These are phyloP conservation scores for Epithemia pelagica DNA, from an alignment of 108 stramenopile species.

Conservation along the genomic window DNA sequence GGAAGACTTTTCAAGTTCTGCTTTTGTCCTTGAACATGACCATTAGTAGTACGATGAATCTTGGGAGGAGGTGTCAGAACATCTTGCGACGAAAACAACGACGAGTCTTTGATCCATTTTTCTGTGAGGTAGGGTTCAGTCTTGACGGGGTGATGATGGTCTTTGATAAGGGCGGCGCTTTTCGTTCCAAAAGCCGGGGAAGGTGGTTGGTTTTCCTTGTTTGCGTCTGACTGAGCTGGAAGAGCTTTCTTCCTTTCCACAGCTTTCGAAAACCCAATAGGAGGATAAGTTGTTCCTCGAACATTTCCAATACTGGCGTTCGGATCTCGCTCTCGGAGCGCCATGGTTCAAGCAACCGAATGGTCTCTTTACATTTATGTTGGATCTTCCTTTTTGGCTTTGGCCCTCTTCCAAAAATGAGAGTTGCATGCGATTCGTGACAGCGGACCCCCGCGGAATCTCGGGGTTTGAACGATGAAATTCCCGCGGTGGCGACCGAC, in stretches of 20 bases:
- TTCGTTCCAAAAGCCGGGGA: neutral
- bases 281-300: no score
- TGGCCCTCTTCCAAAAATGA: neutral
- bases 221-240: neutral
- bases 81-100: neutral
- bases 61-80: neutral
- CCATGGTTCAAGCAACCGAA: neutral
- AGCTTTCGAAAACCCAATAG: neutral
- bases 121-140: neutral
- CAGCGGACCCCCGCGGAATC: neutral
- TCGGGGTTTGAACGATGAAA: neutral
- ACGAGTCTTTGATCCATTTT: neutral
- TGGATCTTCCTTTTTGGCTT: neutral
- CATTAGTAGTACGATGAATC: neutral
- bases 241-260: neutral
- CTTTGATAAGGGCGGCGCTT: neutral
- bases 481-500: neutral
- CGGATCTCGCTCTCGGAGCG: neutral
- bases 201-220: neutral
- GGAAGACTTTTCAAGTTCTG: neutral
- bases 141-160: neutral
- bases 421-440: neutral
- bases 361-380: neutral
- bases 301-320: neutral
- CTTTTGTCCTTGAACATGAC: neutral